Evolutionary conservation across 1,139 yeast genomes (phyloP), one percentile per base, ranked within the genome.

Genomic region (Zygotorulaspora mrakii): DNA sequence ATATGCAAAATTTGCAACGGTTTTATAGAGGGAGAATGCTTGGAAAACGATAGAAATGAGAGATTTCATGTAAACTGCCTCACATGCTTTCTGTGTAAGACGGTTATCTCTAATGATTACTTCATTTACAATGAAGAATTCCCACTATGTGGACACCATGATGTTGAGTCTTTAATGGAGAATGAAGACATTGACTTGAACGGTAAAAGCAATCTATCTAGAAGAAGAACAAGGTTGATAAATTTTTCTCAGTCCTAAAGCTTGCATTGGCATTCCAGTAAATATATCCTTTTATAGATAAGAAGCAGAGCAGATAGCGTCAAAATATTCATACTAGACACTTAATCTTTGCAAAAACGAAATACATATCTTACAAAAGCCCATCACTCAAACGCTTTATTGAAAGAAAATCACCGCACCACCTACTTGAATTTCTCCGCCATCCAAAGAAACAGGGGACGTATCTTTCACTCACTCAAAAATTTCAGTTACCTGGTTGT

Each of bases 11-110:
- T 70, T 11, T 91, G 98, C 62, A 68, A 73, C 7, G 56, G 56
- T 4, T 95, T 95, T 13, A 86, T 91, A 39, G 96, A 91, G 62
- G 98, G 98, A 10, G 79, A 77, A 57, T 91, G 97, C 61, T 71
- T 89, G 38, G 95, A 86, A 57, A 84, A 79, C 54, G 89, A 81
- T 55, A 62, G 76, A 33, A 61, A 65, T 35, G 85, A 80, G 54
- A 73, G 82, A 47, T 83, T 82, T 71, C 94, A 83, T 58, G 64
- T 73, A 17, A 61, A 69, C 29, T 83, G 94, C 60, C 68, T 83
- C 51, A 70, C 62, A 38, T 83, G 91, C 62, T 60, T 65, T 37
- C 62, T 67, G 33, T 82, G 94, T 61, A 58, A 63, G 16, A 48
- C 54, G 5, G 52, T 55, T 7, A 81, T 82, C 37, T 60, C 59